Conservation (phyloP, 2,329 filamentous ascomycete genomes). For the Claviceps cyperi region DNA sequence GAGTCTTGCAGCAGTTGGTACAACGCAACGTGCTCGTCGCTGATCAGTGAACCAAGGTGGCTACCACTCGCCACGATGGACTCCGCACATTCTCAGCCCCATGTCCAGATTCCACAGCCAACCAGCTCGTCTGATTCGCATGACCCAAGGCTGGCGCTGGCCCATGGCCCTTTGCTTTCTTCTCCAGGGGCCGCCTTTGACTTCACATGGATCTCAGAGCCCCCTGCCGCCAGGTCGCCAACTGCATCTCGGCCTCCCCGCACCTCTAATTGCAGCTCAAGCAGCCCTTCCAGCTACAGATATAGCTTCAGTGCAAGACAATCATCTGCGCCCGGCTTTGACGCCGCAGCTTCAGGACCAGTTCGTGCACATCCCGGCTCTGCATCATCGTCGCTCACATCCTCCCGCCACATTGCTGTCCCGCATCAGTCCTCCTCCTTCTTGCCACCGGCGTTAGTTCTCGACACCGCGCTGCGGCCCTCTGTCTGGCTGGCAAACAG, state of each 20-base stretch:
- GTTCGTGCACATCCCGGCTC: not conserved
- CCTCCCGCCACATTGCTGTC: not conserved
- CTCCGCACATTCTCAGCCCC: constrained; percentile 3
- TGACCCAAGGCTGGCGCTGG: not conserved
- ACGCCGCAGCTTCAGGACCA: not conserved
- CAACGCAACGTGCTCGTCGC: constrained; percentile 1
- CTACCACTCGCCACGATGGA: constrained; percentile 3
- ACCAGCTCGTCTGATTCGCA: not conserved
- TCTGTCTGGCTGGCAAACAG: not conserved
- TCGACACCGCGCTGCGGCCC: not conserved
- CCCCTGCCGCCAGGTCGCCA: not conserved
- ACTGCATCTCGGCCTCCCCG: constrained; percentile 1
- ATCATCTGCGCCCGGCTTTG: not conserved
- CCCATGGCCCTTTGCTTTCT: not conserved
- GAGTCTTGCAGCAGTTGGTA: no score
- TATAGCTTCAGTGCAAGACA: constrained; percentile 1
- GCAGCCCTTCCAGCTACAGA: constrained; percentile 1
- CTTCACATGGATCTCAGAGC: constrained; percentile 4
- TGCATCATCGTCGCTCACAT: not conserved
- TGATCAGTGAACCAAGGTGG: constrained; percentile 1
- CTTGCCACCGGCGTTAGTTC: not conserved
- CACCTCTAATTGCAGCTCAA: not conserved
- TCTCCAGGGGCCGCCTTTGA: constrained; percentile 3
- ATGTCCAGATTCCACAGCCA: constrained; percentile 3
- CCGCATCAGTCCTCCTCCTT: not conserved